These are phyloP conservation scores for Mycena rebaudengoi DNA, from an alignment of 768 basidiomycete genomes.

Conservation along the genomic window DNA sequence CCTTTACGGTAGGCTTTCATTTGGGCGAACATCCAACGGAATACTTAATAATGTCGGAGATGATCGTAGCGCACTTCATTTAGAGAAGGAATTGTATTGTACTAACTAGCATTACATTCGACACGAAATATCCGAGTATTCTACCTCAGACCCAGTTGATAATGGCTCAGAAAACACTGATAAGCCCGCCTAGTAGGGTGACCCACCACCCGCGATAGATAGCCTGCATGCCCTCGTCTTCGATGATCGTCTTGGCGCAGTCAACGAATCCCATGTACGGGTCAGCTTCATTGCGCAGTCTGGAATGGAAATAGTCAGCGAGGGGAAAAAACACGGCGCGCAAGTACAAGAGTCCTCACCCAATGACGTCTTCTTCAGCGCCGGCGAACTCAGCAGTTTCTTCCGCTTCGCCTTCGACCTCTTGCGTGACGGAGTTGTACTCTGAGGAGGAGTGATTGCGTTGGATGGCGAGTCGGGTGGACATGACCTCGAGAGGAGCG, in stretches of 20 bases:
- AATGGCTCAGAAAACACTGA: conserved; percentile 54
- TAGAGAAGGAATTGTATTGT: too few relatives aligned
- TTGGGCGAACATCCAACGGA: not conserved
- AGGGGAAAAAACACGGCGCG: not conserved
- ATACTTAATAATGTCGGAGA: too few relatives aligned
- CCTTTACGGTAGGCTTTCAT: too few relatives aligned
- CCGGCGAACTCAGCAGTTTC: conserved; percentile 71
- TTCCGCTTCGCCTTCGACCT: conserved; percentile 72
- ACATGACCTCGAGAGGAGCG: conserved; percentile 82
- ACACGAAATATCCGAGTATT: not conserved
- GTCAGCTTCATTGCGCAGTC: conserved; percentile 79
- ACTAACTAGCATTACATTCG: conserved; percentile 12
- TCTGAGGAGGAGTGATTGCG: conserved; percentile 82
- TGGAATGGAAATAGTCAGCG: conserved; percentile 35
- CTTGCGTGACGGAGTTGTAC: conserved; percentile 78
- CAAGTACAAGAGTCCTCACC: conserved; percentile 58
- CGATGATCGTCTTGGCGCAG: conserved; percentile 77
- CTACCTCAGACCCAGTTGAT: not conserved
- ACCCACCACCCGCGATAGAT: conserved; percentile 91
- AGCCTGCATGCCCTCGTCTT: conserved; percentile 80
- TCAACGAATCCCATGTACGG: conserved; percentile 81
- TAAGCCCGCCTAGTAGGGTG: conserved; percentile 69
- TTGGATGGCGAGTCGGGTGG: conserved; percentile 82
- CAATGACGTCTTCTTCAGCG: conserved; percentile 84
- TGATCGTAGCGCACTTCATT: too few relatives aligned